These are phyloP conservation scores for Mucor plumbeus DNA, from an alignment of 371 early-diverging fungal species.

Conservation along the genomic window DNA sequence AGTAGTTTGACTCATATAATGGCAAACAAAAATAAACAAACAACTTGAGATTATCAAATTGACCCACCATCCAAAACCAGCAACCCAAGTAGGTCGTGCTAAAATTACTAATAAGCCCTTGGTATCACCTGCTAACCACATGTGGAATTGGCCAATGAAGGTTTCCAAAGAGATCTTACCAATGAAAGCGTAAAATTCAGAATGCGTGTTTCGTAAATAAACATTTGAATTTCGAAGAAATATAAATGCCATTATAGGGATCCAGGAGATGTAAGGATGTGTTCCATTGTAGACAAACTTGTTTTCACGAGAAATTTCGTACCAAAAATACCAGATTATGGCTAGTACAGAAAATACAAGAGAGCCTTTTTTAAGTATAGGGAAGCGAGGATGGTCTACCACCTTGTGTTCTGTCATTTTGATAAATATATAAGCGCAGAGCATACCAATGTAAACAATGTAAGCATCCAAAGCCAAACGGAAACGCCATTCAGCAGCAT, in stretches of 20 bases:
- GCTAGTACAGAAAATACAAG: conserved; percentile 39
- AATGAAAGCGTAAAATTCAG: conserved; percentile 58
- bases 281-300: conserved; percentile 61
- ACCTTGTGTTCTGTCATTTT: conserved; percentile 48
- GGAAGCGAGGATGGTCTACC: conserved; percentile 43
- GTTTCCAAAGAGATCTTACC: conserved; percentile 77
- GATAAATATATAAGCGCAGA: conserved; percentile 53
- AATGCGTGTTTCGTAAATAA: conserved; percentile 56
- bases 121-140: conserved; percentile 79
- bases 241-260: conserved; percentile 67
- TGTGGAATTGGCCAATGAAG: conserved; percentile 81
- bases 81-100: conserved; percentile 36
- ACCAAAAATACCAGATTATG: conserved; percentile 54
- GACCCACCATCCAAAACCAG: conserved; percentile 57
- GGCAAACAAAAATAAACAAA: conserved; percentile 62
- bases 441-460: conserved; percentile 68
- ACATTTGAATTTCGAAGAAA: conserved; percentile 71
- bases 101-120: conserved; percentile 63
- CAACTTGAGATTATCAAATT: conserved; percentile 57
- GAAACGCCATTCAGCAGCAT: conserved; percentile 69
- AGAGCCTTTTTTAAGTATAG: conserved; percentile 34
- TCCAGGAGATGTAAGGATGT: conserved; percentile 71
- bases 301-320: conserved; percentile 46
- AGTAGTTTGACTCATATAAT: conserved; percentile 57
- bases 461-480: conserved; percentile 64